Evolutionary conservation across 306 rosid genomes (phyloP).

Genomic region (Hippophae tibetana): DNA sequence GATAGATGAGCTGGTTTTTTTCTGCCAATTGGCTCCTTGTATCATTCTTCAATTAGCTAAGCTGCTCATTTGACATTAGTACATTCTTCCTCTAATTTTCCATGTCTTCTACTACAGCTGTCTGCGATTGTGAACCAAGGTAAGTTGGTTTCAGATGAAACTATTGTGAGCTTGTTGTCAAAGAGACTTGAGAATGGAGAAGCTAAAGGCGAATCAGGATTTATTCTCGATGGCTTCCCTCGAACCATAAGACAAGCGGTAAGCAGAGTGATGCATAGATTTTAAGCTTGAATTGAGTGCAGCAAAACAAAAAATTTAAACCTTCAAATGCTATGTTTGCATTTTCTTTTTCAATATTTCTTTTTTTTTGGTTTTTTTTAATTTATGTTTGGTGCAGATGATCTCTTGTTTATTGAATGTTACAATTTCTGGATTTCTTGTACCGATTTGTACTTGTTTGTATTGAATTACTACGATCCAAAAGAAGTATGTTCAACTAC

Average conservation of each 20-base stretch:
- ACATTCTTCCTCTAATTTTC: constrained; percentile 4
- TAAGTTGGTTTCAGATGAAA: constrained; percentile 84
- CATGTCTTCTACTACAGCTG: constrained; percentile 41
- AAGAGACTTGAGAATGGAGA: constrained; percentile 72
- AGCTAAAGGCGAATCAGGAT: constrained; percentile 68
- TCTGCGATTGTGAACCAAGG: constrained; percentile 88
- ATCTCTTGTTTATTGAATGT: no score
- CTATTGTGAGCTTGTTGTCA: constrained; percentile 67
- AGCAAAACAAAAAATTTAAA: background rate
- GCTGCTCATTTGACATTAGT: no score
- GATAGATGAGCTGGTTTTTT: no score
- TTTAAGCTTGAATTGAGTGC: background rate
- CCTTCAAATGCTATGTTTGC: background rate
- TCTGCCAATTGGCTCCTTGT: no score
- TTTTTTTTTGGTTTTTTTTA: no score
- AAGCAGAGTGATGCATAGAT: constrained; percentile 26
- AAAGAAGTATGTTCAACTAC: no score
- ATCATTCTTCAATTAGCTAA: no score
- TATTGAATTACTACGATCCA: no score
- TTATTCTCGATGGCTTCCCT: constrained; percentile 98
- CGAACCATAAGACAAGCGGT: constrained; percentile 88
- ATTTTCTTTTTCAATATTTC: no score
- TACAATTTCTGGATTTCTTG: no score
- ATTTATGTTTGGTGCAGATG: no score
- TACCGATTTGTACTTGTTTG: no score